phyloP scores from a whole-genome alignment of 805 yeast species.

The Teunomyces funiuensis region DNA sequence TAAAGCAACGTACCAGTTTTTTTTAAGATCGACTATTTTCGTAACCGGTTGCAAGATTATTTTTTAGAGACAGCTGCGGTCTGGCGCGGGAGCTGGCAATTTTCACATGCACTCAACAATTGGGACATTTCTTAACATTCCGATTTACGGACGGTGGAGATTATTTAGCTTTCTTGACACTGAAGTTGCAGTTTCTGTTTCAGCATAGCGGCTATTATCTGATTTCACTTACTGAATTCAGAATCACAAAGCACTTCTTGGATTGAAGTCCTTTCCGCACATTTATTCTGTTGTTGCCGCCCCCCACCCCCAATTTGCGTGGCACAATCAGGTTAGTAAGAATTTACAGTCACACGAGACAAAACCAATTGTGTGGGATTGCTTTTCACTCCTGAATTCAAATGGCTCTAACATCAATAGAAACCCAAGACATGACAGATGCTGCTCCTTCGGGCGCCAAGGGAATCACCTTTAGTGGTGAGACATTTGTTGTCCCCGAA shows the following conservation, averaged over 20 bases:
- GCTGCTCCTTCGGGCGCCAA: slow-evolving; percentile 9
- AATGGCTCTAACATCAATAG: slow-evolving; percentile 1
- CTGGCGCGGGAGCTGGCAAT: not conserved
- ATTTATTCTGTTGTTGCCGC: not conserved
- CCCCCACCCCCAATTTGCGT: not conserved
- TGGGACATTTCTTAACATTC: not conserved
- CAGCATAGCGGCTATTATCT: too few species aligned
- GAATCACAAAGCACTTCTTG: not conserved
- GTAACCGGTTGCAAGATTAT: not conserved
- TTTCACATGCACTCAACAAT: slow-evolving; percentile 5
- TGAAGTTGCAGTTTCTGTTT: not conserved
- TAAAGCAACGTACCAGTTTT: not conserved
- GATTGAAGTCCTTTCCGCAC: not conserved
- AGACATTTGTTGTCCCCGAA: slow-evolving; percentile 50
- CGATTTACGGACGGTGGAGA: not conserved
- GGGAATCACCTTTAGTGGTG: slow-evolving; percentile 48
- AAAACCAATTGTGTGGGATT: not conserved
- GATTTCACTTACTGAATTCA: not conserved
- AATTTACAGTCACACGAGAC: slow-evolving; percentile 2
- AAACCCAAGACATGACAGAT: not conserved
- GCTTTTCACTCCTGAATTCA: not conserved
- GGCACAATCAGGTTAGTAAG: not conserved
- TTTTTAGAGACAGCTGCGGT: not conserved
- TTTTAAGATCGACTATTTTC: not conserved
- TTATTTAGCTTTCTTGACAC: not conserved